Percentiles rank a stretch among this genome's conserved stretches.
phyloP scores from a whole-genome alignment of 78 protist species.

The Paratrimastix pyriformis region DNA sequence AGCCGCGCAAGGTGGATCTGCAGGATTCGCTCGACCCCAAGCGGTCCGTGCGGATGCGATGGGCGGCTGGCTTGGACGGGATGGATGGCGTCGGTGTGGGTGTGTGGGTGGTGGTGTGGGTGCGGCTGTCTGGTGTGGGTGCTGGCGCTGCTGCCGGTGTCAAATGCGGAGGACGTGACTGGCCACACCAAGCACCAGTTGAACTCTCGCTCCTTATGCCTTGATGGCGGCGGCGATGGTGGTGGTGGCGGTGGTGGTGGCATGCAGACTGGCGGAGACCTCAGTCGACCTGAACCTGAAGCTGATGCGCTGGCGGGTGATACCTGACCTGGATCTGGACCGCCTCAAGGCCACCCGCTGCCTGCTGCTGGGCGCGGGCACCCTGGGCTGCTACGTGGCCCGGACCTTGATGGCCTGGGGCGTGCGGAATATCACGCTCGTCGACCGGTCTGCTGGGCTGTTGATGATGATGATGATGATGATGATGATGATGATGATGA shows the following conservation, averaged over 20 bases:
- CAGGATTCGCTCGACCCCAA: conserved; percentile 43
- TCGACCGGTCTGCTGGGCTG: no score
- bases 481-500: no score
- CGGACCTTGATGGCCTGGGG: conserved; percentile 88
- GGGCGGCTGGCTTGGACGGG: neutral
- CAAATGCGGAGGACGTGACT: no score
- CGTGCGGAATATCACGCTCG: conserved; percentile 77
- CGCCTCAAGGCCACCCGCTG: conserved; percentile 44
- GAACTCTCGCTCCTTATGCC: neutral
- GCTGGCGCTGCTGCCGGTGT: neutral
- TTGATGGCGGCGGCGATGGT: neutral
- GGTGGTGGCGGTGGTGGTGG: neutral
- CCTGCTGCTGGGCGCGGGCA: conserved; percentile 92
- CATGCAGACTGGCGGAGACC: conserved; percentile 1
- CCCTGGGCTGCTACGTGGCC: conserved; percentile 96
- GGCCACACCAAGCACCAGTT: no score
- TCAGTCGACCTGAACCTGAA: conserved; percentile 71
- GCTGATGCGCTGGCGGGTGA: conserved; percentile 93
- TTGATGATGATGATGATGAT: no score
- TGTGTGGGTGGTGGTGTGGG: neutral
- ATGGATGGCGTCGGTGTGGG: neutral
- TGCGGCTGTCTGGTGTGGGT: neutral
- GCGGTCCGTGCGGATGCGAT: neutral
- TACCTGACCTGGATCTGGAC: conserved; percentile 79
- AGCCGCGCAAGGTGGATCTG: conserved; percentile 57